These are phyloP conservation scores for Lecanosticta acicola DNA, from an alignment of 2,329 filamentous ascomycete species.

Conservation along the genomic window DNA sequence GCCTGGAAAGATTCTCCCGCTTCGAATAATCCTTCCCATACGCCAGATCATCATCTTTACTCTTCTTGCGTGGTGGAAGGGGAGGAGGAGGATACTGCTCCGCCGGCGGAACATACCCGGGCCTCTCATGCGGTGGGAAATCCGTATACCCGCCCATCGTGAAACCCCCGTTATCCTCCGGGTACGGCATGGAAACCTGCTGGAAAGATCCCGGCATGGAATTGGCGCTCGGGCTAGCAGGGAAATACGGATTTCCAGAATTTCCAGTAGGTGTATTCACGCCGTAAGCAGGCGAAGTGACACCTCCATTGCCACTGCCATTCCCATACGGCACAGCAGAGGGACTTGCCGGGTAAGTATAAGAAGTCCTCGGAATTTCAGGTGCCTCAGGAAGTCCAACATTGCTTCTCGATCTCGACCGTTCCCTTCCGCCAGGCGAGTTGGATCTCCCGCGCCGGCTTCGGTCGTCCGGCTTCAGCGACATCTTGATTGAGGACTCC, in stretches of 20 bases:
- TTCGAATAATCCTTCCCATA: conserved; percentile 24
- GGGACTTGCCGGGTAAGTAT: conserved; percentile 18
- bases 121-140: conserved; percentile 41
- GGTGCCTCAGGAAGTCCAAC: conserved; percentile 32
- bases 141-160: conserved; percentile 43
- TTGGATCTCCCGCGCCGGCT: conserved; percentile 40
- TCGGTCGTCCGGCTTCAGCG: conserved; percentile 38
- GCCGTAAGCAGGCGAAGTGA: conserved; percentile 34
- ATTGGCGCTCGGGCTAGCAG: conserved; percentile 6
- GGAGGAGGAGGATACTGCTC: conserved; percentile 15
- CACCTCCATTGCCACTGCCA: conserved; percentile 18
- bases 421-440: conserved; percentile 34
- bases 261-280: conserved; percentile 34
- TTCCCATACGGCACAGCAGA: conserved; percentile 6
- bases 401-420: conserved; percentile 37
- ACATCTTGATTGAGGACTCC: neutral
- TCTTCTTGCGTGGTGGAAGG: conserved; percentile 3
- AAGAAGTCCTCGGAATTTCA: conserved; percentile 20
- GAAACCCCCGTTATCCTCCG: conserved; percentile 28
- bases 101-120: conserved; percentile 29
- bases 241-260: conserved; percentile 14
- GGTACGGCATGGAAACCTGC: conserved; percentile 23
- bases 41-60: conserved; percentile 29
- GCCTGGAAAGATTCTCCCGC: conserved; percentile 12
- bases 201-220: conserved; percentile 13